These are phyloP conservation scores for Termitomyces heimii DNA, from an alignment of 768 basidiomycete genomes.

Conservation along the genomic window DNA sequence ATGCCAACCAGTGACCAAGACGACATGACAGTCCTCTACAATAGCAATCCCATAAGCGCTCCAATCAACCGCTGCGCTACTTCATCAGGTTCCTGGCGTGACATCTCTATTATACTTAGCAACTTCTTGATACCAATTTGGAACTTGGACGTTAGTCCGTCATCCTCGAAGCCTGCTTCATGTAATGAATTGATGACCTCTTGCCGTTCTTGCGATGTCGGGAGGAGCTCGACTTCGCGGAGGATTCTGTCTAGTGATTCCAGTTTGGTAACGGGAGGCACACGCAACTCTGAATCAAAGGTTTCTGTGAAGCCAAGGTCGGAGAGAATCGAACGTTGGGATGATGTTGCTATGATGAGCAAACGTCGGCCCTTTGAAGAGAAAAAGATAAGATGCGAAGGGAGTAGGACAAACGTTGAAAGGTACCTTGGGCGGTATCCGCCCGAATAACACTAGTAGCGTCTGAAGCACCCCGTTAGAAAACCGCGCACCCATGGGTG, in stretches of 20 bases:
- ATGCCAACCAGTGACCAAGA: background rate
- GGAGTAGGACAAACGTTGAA: background rate
- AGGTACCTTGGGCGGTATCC: slow-evolving; percentile 86
- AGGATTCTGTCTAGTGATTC: slow-evolving; percentile 71
- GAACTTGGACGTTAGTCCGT: slow-evolving; percentile 40
- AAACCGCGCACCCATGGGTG: slow-evolving; percentile 93
- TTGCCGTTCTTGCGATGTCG: slow-evolving; percentile 42
- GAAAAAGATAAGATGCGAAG: background rate
- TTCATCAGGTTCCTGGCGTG: slow-evolving; percentile 88
- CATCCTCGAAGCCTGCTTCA: slow-evolving; percentile 64
- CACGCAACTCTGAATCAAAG: slow-evolving; percentile 84
- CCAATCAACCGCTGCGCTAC: slow-evolving; percentile 65
- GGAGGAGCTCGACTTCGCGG: slow-evolving; percentile 75
- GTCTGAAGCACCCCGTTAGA: slow-evolving; percentile 92
- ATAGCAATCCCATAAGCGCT: slow-evolving; percentile 53
- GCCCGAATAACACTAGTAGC: slow-evolving; percentile 79
- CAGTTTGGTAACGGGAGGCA: slow-evolving; percentile 75
- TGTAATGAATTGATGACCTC: slow-evolving; percentile 60
- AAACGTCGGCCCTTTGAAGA: slow-evolving; percentile 74
- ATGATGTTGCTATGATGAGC: slow-evolving; percentile 88
- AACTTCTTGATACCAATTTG: slow-evolving; percentile 94
- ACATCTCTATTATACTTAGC: slow-evolving; percentile 91
- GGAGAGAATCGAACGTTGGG: slow-evolving; percentile 75
- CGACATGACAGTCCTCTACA: slow-evolving; percentile 10
- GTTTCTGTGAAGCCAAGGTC: slow-evolving; percentile 87